phyloP scores from a whole-genome alignment of 2,329 filamentous ascomycete genomes.

The Nemania abortiva region DNA sequence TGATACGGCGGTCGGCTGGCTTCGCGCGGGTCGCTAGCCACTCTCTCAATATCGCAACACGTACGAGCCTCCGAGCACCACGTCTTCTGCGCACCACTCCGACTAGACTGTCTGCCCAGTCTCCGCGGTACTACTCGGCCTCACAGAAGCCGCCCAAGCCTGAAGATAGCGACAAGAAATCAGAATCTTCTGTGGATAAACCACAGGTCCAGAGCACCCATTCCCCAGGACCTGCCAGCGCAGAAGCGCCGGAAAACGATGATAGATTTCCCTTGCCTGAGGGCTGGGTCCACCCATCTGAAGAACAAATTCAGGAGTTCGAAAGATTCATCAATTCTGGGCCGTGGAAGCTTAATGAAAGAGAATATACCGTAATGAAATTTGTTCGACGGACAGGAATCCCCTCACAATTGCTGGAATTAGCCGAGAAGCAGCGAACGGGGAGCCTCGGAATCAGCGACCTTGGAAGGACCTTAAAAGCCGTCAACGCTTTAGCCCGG shows the following conservation, averaged over 20 bases:
- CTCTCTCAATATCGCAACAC: slow-evolving; percentile 44
- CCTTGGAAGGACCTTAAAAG: slow-evolving; percentile 10
- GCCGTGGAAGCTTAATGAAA: neutral
- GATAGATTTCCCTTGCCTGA: slow-evolving; percentile 44
- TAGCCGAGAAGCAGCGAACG: neutral
- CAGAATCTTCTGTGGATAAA: slow-evolving; percentile 24
- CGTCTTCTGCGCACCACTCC: slow-evolving; percentile 44
- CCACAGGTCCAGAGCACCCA: slow-evolving; percentile 47
- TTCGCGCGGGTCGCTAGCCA: slow-evolving; percentile 46
- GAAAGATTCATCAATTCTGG: neutral
- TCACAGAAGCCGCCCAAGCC: slow-evolving; percentile 43
- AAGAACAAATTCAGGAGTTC: slow-evolving; percentile 40
- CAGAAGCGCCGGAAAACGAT: slow-evolving; percentile 30
- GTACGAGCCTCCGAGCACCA: slow-evolving; percentile 44
- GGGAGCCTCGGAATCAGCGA: slow-evolving; percentile 19
- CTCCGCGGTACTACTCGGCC: slow-evolving; percentile 46
- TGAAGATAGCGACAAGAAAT: slow-evolving; percentile 34
- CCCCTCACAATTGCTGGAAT: neutral
- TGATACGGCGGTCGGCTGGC: slow-evolving; percentile 50
- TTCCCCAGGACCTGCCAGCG: slow-evolving; percentile 49
- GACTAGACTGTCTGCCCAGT: slow-evolving; percentile 43
- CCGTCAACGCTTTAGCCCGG: slow-evolving; percentile 6
- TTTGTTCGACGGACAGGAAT: slow-evolving; percentile 29
- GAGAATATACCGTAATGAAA: neutral
- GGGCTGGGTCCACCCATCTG: slow-evolving; percentile 49